These are phyloP conservation scores for Eimeria sp. DNA, from an alignment of 169 alveolate species.

Conservation along the genomic window DNA sequence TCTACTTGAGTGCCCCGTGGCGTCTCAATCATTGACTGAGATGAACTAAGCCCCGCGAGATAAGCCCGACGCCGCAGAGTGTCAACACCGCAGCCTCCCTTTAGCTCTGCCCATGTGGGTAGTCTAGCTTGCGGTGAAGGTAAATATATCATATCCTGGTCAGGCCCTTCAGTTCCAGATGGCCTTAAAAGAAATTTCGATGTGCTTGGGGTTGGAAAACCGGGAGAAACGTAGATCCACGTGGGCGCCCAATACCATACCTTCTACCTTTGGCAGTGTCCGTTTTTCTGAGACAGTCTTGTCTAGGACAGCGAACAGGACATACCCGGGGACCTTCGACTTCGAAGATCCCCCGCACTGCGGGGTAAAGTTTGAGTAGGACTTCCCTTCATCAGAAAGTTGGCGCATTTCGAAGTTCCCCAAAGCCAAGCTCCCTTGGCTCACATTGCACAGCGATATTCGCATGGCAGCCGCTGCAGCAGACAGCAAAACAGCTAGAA, in stretches of 20 bases:
- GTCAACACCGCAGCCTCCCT: not conserved
- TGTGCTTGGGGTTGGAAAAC: not conserved
- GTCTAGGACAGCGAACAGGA: not conserved
- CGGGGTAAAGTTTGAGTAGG: not conserved
- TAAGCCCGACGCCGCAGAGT: not conserved
- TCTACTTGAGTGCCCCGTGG: not conserved
- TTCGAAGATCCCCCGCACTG: not conserved
- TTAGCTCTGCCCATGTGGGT: not conserved
- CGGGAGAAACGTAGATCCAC: not conserved
- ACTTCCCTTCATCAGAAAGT: not conserved
- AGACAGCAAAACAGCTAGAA: not conserved
- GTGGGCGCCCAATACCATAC: too few species aligned
- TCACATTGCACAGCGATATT: conserved; percentile 8
- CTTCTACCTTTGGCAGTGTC: not conserved
- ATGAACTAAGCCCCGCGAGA: not conserved
- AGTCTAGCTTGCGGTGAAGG: not conserved
- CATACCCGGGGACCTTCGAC: not conserved
- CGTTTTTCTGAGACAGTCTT: not conserved
- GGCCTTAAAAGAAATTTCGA: not conserved
- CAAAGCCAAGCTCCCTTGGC: not conserved
- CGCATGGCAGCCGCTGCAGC: not conserved
- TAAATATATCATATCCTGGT: not conserved
- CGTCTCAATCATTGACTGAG: not conserved
- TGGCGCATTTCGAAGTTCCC: not conserved
- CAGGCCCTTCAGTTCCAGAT: not conserved